phyloP scores from a whole-genome alignment of 176 grass and related monocot genomes.

The Carex scoparia region DNA sequence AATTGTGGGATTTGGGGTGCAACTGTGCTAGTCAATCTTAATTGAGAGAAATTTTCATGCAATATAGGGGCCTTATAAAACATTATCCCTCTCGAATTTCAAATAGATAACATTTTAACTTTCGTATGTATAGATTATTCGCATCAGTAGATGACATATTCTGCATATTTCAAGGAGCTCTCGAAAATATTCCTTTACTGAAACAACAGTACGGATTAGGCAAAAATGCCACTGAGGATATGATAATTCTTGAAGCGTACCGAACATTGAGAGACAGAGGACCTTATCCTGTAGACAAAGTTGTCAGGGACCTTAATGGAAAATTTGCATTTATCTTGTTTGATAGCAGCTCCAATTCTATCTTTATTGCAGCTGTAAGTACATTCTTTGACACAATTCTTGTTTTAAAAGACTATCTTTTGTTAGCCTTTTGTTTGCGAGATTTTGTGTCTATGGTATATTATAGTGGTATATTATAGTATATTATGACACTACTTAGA shows the following conservation, averaged over 20 bases:
- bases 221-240: constrained; percentile 55
- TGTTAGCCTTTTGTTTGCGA: not conserved
- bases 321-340: constrained; percentile 70
- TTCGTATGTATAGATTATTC: constrained; percentile 40
- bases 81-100: not conserved
- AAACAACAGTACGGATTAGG: constrained; percentile 81
- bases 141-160: constrained; percentile 53
- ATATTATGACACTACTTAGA: not conserved
- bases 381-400: not conserved
- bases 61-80: not conserved
- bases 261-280: constrained; percentile 79
- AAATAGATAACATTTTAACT: not conserved
- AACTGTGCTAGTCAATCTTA: not conserved
- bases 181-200: constrained; percentile 51
- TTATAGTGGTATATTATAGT: not conserved
- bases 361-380: constrained; percentile 63
- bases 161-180: constrained; percentile 58
- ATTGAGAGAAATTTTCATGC: not conserved
- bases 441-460: not conserved
- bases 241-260: constrained; percentile 74
- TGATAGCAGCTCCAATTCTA: constrained; percentile 54
- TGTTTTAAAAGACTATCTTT: not conserved
- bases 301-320: constrained; percentile 55
- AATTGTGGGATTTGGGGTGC: not conserved
- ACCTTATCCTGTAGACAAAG: constrained; percentile 69